A percentile compares a stretch with the other conserved stretches of the same genome.
Conservation (phyloP, 1,139 yeast genomes). For the Geotrichum europaeum region DNA sequence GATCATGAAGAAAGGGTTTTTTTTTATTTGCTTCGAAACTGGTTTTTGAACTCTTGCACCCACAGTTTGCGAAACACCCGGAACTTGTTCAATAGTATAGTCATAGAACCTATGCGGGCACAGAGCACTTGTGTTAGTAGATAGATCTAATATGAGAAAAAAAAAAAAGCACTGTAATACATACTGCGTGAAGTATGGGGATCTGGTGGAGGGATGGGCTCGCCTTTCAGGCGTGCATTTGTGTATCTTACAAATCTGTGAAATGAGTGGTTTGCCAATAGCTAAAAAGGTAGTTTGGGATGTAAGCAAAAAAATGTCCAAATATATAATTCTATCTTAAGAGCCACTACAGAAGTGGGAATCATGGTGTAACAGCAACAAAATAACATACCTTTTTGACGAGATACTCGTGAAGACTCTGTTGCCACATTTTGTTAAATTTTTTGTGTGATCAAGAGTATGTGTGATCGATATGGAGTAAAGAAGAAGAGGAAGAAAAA, state of each 20-base stretch:
- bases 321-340: background rate
- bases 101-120: conserved; percentile 1
- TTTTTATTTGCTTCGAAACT: conserved; percentile 10
- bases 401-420: conserved; percentile 24
- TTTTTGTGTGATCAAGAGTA: background rate
- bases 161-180: background rate
- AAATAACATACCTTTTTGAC: conserved; percentile 19
- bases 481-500: no score
- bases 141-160: background rate
- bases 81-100: conserved; percentile 9
- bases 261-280: conserved; percentile 12
- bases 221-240: conserved; percentile 17
- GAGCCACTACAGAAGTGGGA: background rate
- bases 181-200: conserved; percentile 12
- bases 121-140: background rate
- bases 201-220: conserved; percentile 18
- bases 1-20: background rate
- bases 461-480: background rate
- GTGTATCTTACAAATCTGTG: conserved; percentile 18
- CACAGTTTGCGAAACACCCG: conserved; percentile 14
- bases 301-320: background rate
- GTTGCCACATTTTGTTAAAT: conserved; percentile 23
- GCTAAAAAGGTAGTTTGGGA: background rate
- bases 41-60: conserved; percentile 18
- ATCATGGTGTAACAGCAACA: background rate